A percentile compares a stretch with the other conserved stretches of the same genome.
phyloP scores from a whole-genome alignment of 139 green algal species.

The Chlorella ohadii region DNA sequence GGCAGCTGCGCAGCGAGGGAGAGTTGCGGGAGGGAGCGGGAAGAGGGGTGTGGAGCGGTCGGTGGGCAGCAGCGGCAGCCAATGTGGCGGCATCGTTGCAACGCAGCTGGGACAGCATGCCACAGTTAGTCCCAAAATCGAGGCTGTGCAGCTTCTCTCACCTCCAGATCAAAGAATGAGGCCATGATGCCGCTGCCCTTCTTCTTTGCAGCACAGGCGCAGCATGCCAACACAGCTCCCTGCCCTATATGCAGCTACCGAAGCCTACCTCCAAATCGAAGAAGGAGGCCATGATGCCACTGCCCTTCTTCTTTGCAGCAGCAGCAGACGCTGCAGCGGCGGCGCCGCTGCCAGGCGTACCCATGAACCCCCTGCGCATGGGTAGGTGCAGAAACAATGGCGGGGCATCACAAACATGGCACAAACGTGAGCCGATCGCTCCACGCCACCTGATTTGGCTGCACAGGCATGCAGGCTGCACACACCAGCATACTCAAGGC shows the following conservation, averaged over 20 bases:
- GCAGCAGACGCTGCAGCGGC: neutral
- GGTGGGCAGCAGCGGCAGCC: neutral
- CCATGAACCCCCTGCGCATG: neutral
- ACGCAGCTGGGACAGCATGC: neutral
- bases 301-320: neutral
- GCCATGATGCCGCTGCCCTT: neutral
- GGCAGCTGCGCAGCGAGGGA: neutral
- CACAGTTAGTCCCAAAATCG: neutral
- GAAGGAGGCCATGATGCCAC: constrained; percentile 13
- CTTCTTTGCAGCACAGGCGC: neutral
- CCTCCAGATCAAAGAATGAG: constrained; percentile 23
- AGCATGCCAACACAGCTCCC: neutral
- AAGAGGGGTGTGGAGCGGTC: neutral
- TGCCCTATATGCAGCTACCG: neutral
- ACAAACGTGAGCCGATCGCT: too few species aligned
- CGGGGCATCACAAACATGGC: too few species aligned
- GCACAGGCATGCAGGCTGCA: too few species aligned
- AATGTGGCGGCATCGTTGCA: too few species aligned
- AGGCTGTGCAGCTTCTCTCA: too few species aligned
- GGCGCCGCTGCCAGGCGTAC: neutral
- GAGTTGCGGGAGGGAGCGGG: neutral
- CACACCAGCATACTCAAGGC: too few species aligned
- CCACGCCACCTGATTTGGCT: too few species aligned
- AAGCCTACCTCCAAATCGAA: constrained; percentile 4
- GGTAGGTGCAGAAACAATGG: too few species aligned